These are phyloP conservation scores for Areca catechu DNA, from an alignment of 176 grass and related monocot genomes.

Conservation along the genomic window DNA sequence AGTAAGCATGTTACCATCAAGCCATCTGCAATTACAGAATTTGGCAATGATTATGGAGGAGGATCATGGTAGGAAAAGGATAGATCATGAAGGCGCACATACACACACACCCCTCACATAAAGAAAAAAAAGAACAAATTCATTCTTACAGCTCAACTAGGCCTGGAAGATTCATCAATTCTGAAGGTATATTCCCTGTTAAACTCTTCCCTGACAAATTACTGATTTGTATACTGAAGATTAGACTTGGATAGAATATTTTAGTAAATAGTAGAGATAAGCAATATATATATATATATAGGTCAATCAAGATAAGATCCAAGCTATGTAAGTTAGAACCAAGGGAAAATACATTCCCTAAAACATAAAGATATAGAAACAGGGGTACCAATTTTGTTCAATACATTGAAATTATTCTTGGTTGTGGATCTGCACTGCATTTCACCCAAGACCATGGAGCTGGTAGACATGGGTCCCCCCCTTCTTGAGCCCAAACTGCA, in stretches of 20 bases:
- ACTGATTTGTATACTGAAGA: constrained; percentile 24
- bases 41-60: neutral
- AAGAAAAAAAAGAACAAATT: neutral
- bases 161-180: constrained; percentile 57
- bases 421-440: constrained; percentile 58
- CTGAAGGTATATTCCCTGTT: constrained; percentile 70
- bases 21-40: constrained; percentile 40
- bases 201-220: constrained; percentile 70
- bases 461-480: constrained; percentile 83
- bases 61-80: neutral
- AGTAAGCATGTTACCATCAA: constrained; percentile 66
- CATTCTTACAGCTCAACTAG: constrained; percentile 76
- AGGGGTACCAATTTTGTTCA: neutral
- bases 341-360: neutral
- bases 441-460: constrained; percentile 87
- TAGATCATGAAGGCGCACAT: neutral
- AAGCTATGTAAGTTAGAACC: neutral
- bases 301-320: neutral
- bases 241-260: constrained; percentile 1
- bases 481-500: constrained; percentile 66
- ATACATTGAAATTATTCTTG: constrained; percentile 64
- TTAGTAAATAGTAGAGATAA: neutral
- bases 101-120: too few relatives aligned
- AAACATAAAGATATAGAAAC: too few relatives aligned
- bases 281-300: too few relatives aligned